Percentiles rank a stretch among this genome's conserved stretches.
Evolutionary conservation across 345 rosid genomes (phyloP).

Genomic region (Eucalyptus sp.): DNA sequence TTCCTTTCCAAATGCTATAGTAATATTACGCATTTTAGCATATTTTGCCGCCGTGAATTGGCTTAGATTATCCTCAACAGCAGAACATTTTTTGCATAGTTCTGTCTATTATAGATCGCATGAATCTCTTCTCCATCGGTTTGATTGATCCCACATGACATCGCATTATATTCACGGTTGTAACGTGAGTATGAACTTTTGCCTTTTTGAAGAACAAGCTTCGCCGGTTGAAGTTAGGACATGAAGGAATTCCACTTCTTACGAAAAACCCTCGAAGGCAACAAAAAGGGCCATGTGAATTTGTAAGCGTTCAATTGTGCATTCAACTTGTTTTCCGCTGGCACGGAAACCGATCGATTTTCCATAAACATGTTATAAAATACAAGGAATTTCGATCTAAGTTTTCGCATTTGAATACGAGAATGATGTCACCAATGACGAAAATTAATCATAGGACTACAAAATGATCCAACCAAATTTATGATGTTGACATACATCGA

Average conservation of each 20-base stretch:
- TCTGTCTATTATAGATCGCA: not conserved
- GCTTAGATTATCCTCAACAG: not conserved
- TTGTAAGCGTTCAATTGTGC: not conserved
- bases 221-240: not conserved
- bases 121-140: not conserved
- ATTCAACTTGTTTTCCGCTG: not conserved
- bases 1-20: not conserved
- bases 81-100: not conserved
- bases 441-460: not conserved
- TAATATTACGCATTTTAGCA: not conserved
- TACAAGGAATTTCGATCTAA: not conserved
- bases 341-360: not conserved
- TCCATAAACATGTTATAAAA: not conserved
- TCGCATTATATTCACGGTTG: not conserved
- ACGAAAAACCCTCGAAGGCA: not conserved
- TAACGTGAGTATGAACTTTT: not conserved
- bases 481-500: not conserved
- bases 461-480: not conserved
- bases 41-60: not conserved
- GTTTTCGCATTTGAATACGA: not conserved
- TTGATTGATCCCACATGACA: not conserved
- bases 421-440: not conserved
- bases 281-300: not conserved
- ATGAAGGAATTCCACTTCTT: not conserved
- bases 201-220: not conserved